Conservation (phyloP, 441 rosid species). For the Dalechampia spathulata region DNA sequence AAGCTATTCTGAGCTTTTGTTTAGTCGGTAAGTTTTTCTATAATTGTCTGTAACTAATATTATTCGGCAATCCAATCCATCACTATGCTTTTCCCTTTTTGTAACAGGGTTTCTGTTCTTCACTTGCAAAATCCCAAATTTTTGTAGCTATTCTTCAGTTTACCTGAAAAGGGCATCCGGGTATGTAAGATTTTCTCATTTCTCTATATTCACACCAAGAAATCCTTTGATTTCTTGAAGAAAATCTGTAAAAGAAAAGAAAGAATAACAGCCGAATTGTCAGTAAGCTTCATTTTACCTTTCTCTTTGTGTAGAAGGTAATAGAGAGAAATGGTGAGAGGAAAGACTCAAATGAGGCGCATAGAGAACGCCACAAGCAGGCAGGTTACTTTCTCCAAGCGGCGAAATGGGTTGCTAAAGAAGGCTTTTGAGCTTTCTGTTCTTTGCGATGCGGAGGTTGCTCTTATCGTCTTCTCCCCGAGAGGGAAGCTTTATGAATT, state of each 20-base stretch:
- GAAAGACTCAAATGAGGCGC: conserved; percentile 81
- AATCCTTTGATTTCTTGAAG: neutral
- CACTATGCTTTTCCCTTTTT: neutral
- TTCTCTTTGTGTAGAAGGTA: neutral
- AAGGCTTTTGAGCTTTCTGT: conserved; percentile 88
- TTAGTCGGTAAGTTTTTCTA: conserved; percentile 12
- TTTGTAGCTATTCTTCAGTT: too few relatives aligned
- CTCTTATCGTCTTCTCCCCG: conserved; percentile 72
- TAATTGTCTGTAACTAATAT: too few relatives aligned
- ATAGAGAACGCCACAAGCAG: conserved; percentile 90
- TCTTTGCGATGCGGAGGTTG: conserved; percentile 87
- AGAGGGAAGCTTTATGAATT: conserved; percentile 83
- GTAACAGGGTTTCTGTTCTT: neutral
- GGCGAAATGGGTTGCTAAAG: conserved; percentile 72
- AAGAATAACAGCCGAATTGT: neutral
- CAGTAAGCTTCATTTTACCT: too few relatives aligned
- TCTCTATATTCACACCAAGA: too few relatives aligned
- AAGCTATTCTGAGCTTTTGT: neutral
- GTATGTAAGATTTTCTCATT: too few relatives aligned
- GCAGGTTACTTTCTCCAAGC: conserved; percentile 84
- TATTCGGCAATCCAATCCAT: neutral
- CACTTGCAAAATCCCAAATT: neutral
- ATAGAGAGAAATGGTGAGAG: conserved; percentile 62
- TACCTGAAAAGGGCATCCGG: too few relatives aligned
- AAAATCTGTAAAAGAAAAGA: neutral